Conservation (phyloP, 768 basidiomycete genomes). For the Boletus speciosus region DNA sequence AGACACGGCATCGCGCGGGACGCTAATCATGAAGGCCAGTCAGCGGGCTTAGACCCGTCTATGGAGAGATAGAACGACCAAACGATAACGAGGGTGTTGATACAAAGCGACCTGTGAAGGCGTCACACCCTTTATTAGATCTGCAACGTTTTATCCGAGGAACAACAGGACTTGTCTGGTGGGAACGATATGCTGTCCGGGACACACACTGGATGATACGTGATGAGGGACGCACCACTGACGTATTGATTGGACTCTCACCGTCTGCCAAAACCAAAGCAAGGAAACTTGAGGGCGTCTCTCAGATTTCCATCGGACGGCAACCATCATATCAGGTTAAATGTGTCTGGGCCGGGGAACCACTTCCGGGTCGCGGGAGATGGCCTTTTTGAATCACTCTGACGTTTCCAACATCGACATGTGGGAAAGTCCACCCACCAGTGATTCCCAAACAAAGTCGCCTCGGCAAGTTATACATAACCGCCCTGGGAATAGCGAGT, state of each 20-base stretch:
- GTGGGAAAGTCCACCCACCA: too few species aligned
- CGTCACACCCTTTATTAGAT: neutral
- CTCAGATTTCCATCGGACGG: constrained; percentile 25
- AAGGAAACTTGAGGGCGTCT: constrained; percentile 45
- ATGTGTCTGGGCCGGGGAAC: constrained; percentile 36
- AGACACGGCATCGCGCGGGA: constrained; percentile 32
- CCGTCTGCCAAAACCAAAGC: constrained; percentile 52
- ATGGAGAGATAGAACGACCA: constrained; percentile 55
- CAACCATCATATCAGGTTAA: constrained; percentile 35
- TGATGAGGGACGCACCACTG: neutral
- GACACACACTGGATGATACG: constrained; percentile 44
- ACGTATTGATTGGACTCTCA: neutral
- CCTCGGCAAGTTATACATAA: too few species aligned
- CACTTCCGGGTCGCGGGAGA: constrained; percentile 35
- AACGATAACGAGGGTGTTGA: constrained; percentile 56
- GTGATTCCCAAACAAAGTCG: too few species aligned
- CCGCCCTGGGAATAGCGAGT: too few species aligned
- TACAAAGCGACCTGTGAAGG: constrained; percentile 49
- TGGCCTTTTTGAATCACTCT: constrained; percentile 18
- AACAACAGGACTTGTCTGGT: constrained; percentile 27
- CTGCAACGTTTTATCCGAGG: neutral
- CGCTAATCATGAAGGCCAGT: constrained; percentile 47
- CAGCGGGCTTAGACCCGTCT: constrained; percentile 48
- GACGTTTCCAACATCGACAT: too few species aligned
- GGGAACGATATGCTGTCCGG: constrained; percentile 51